These are phyloP conservation scores for Penicillium desertorum DNA, from an alignment of 495 filamentous ascomycete genomes.

Conservation along the genomic window DNA sequence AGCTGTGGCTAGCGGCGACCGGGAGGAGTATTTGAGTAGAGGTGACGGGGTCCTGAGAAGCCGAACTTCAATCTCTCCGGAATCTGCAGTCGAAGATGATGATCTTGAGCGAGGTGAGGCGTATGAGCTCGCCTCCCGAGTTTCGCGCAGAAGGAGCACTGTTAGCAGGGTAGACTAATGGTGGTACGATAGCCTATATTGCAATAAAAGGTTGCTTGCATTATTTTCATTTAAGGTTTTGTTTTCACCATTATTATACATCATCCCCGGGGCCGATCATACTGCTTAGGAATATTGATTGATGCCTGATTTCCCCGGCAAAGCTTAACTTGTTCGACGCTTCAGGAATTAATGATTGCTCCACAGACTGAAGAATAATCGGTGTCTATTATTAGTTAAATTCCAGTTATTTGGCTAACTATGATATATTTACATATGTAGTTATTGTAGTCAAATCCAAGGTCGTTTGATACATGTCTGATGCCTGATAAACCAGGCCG, in stretches of 20 bases:
- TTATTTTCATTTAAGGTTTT: not conserved
- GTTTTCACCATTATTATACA: not conserved
- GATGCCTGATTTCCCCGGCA: not conserved
- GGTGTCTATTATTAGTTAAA: not conserved
- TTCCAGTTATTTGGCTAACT: not conserved
- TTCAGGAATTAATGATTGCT: not conserved
- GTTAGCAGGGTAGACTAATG: slow-evolving; percentile 25
- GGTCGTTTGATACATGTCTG: not conserved
- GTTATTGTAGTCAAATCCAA: slow-evolving; percentile 11
- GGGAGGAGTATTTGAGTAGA: slow-evolving; percentile 4
- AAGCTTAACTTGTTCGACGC: not conserved
- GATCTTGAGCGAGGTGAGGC: slow-evolving; percentile 44
- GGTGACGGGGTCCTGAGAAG: slow-evolving; percentile 23
- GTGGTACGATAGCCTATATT: not conserved
- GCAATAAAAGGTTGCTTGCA: not conserved
- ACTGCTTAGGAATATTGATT: not conserved
- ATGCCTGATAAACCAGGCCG: slow-evolving; percentile 11
- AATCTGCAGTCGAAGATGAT: slow-evolving; percentile 33
- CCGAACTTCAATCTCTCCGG: slow-evolving; percentile 22
- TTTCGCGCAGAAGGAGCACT: slow-evolving; percentile 32
- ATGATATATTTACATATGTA: slow-evolving; percentile 1
- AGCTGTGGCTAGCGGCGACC: slow-evolving; percentile 12
- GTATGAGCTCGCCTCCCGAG: slow-evolving; percentile 34
- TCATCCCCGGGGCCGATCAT: not conserved
- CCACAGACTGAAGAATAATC: not conserved